phyloP scores from a whole-genome alignment of 768 basidiomycete genomes.

The Trametes coccinea region DNA sequence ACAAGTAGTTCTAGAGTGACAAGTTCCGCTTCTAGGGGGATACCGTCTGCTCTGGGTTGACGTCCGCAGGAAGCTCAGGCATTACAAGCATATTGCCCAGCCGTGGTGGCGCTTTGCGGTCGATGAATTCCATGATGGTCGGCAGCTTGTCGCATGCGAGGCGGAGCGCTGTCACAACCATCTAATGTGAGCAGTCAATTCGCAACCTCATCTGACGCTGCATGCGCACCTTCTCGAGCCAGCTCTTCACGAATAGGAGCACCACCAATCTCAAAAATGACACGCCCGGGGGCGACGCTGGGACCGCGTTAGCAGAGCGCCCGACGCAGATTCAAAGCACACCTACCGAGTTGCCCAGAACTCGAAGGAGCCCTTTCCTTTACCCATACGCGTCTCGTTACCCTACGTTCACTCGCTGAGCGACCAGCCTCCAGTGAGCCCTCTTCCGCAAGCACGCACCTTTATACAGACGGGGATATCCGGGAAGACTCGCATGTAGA shows the following conservation, averaged over 20 bases:
- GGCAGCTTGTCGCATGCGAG: constrained; percentile 89
- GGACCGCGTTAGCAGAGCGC: background rate
- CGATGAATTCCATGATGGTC: constrained; percentile 85
- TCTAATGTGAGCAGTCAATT: background rate
- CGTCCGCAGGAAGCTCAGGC: constrained; percentile 13
- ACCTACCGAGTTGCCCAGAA: constrained; percentile 92
- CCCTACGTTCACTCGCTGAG: constrained; percentile 50
- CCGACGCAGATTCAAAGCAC: background rate
- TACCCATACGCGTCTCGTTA: constrained; percentile 99
- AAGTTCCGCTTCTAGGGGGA: background rate
- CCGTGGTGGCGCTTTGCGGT: constrained; percentile 64
- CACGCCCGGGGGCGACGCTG: constrained; percentile 85
- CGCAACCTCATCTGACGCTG: background rate
- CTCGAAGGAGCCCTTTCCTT: constrained; percentile 97
- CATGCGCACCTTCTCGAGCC: constrained; percentile 77
- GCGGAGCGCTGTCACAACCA: constrained; percentile 63
- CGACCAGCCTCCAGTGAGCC: background rate
- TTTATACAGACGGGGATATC: constrained; percentile 98
- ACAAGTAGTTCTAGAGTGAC: background rate
- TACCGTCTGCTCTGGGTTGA: background rate
- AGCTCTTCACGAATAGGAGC: constrained; percentile 87
- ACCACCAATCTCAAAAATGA: constrained; percentile 94
- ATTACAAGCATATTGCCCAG: constrained; percentile 63
- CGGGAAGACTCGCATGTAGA: constrained; percentile 89
- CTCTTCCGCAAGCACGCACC: constrained; percentile 43